These are phyloP conservation scores for Xylariaceae sp. DNA, from an alignment of 2,329 filamentous ascomycete species.

Conservation along the genomic window DNA sequence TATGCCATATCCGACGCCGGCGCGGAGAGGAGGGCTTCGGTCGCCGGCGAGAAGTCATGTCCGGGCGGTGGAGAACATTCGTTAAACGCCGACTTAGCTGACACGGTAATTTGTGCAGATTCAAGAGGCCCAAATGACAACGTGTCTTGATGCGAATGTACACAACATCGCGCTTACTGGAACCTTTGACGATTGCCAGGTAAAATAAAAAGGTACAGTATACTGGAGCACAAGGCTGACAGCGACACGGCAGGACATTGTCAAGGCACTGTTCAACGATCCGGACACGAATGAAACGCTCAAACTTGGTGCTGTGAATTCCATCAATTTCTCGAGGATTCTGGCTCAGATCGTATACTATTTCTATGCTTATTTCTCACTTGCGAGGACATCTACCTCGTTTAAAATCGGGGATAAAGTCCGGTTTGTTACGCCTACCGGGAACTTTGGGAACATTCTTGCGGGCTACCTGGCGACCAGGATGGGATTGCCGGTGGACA, in stretches of 20 bases:
- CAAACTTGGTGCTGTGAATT: slow-evolving; percentile 90
- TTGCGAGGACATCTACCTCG: slow-evolving; percentile 56
- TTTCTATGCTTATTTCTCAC: slow-evolving; percentile 87
- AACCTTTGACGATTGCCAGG: slow-evolving; percentile 91
- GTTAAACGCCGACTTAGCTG: not conserved
- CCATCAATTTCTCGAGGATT: slow-evolving; percentile 94
- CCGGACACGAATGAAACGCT: slow-evolving; percentile 75
- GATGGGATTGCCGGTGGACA: slow-evolving; percentile 85
- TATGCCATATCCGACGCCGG: not conserved
- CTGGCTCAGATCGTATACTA: slow-evolving; percentile 97
- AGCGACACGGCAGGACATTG: slow-evolving; percentile 59
- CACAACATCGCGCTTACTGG: slow-evolving; percentile 87
- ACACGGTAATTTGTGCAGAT: slow-evolving; percentile 41
- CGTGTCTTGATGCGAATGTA: slow-evolving; percentile 82
- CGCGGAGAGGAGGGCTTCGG: not conserved
- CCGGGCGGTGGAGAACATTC: not conserved
- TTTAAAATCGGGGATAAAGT: slow-evolving; percentile 65
- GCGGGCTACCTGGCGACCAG: slow-evolving; percentile 87
- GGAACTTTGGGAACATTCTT: slow-evolving; percentile 91
- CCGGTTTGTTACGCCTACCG: slow-evolving; percentile 86
- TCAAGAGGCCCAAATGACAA: slow-evolving; percentile 97
- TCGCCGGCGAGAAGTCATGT: not conserved
- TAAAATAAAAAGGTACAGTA: not conserved
- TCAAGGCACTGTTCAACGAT: slow-evolving; percentile 90
- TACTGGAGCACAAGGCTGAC: not conserved